These are phyloP conservation scores for Curvularia lunata DNA, from an alignment of 2,329 filamentous ascomycete genomes.

Conservation along the genomic window DNA sequence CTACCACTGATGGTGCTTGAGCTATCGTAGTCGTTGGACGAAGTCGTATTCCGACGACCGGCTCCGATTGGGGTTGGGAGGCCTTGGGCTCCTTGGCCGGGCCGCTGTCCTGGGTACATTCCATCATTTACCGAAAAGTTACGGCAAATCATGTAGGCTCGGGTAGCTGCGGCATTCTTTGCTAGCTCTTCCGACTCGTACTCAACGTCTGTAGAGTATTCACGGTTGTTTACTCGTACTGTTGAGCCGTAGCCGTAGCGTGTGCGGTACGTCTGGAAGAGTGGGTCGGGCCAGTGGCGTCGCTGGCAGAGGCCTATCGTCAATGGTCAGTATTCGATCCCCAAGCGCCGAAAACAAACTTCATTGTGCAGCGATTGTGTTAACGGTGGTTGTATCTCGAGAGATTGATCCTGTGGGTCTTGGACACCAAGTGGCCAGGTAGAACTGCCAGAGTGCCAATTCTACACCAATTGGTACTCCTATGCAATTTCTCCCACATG, in stretches of 20 bases:
- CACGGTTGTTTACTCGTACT: slow-evolving; percentile 92
- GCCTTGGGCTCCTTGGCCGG: slow-evolving; percentile 64
- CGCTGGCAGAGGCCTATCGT: slow-evolving; percentile 85
- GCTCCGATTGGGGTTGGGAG: slow-evolving; percentile 69
- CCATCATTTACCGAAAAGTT: slow-evolving; percentile 98
- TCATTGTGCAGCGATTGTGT: slow-evolving; percentile 6
- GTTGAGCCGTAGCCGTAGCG: slow-evolving; percentile 82
- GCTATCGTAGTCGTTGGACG: slow-evolving; percentile 58
- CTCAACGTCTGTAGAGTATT: slow-evolving; percentile 89
- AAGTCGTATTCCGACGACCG: slow-evolving; percentile 59
- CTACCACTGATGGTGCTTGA: slow-evolving; percentile 61
- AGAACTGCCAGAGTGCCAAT: slow-evolving; percentile 38
- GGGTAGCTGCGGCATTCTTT: slow-evolving; percentile 92
- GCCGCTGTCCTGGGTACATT: slow-evolving; percentile 70
- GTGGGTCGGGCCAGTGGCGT: slow-evolving; percentile 89
- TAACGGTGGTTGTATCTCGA: background rate
- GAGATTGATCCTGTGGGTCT: slow-evolving; percentile 8
- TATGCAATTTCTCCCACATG: background rate
- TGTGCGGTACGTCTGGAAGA: slow-evolving; percentile 81
- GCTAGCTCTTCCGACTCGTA: slow-evolving; percentile 84
- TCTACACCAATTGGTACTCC: slow-evolving; percentile 5
- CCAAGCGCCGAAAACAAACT: slow-evolving; percentile 40
- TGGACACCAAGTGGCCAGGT: slow-evolving; percentile 10
- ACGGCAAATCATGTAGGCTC: slow-evolving; percentile 95
- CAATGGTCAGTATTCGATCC: slow-evolving; percentile 31